A percentile compares a stretch with the other conserved stretches of the same genome.
phyloP scores from a whole-genome alignment of 176 grass and related monocot species.

The Zoysia japonica region DNA sequence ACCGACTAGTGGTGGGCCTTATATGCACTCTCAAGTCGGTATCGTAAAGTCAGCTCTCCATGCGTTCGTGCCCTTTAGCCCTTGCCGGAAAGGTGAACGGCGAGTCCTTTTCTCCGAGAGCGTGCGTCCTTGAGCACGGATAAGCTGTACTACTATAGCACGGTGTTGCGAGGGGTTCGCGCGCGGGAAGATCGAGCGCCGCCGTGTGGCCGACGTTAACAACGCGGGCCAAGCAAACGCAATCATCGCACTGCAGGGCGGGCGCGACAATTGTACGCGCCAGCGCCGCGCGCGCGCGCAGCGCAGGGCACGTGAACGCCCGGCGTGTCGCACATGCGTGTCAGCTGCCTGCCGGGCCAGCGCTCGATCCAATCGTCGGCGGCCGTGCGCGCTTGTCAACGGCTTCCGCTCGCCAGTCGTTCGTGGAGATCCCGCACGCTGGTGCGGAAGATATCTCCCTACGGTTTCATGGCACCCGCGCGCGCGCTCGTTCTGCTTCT shows the following conservation, averaged over 20 bases:
- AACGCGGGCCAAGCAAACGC: neutral
- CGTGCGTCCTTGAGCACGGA: constrained; percentile 26
- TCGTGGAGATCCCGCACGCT: neutral
- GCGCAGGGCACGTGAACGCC: constrained; percentile 25
- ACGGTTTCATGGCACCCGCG: neutral
- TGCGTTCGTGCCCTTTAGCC: neutral
- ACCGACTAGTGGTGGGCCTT: neutral
- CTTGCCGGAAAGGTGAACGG: constrained; percentile 8
- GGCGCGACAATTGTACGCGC: neutral
- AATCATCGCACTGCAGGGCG: neutral
- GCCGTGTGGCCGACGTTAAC: neutral
- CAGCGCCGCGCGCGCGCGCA: neutral
- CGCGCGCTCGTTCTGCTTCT: neutral
- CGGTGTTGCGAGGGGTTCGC: neutral
- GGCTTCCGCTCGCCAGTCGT: neutral
- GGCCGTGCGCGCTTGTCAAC: neutral
- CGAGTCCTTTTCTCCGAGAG: constrained; percentile 10
- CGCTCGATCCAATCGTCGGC: neutral
- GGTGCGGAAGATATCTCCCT: too few relatives aligned
- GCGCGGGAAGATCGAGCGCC: neutral
- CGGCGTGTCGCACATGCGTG: constrained; percentile 10
- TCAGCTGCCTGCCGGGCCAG: neutral
- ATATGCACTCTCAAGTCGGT: neutral
- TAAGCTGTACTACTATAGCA: neutral
- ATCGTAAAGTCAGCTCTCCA: constrained; percentile 30